Evolutionary conservation across 1,284 basidiomycete genomes (phyloP), one percentile per base, ranked within the genome.

Genomic region (Cutaneotrichosporon sp.): DNA sequence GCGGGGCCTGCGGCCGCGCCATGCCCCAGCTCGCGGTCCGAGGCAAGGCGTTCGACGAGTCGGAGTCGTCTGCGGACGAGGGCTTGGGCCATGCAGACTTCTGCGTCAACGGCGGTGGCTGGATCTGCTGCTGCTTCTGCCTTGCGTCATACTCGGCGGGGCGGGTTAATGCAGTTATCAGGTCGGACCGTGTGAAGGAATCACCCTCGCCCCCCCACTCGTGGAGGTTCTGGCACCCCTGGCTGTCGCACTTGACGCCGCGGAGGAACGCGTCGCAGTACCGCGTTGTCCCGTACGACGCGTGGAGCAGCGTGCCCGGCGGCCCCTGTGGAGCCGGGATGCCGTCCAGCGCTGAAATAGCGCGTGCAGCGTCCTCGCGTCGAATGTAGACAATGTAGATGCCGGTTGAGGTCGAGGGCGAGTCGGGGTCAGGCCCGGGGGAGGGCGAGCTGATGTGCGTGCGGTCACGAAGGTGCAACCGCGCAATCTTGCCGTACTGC

Each of bases 151-250:
- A 79, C 66, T 77, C 75, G 20, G 67, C 67, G 20, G 78, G 76
- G 45, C 73, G 69, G 2, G 72, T 75, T 36, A 79, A 58, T 90
- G 95, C 79, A 2, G 90, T 93, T 34, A 91, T 89, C 60, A 95
- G 82, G 78, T 97, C 91, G 75, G 95, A 91, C 80, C 93, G 93
- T 10, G 89, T 94, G 75, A 94, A 97, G 69, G 91, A 94, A 79
- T 99, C 97, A 61, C 92, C 92, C 78, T 99, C 95, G 70, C 98
- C 97, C 22, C 95, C 95, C 87, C 94, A 95, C 77, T 99, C 97
- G 77, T 99, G 97, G 58, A 97, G 81, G 76, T 92, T 92, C 85
- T 95, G 90, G 80, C 95, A 99, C 63, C 58, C 66, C 11, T 86
- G 87, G 38, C 70, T 72, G 59, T 88, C 86, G 81, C 97, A 99